Conservation (phyloP, 73 alveolate species). For the Tetrahymena malaccensis region DNA sequence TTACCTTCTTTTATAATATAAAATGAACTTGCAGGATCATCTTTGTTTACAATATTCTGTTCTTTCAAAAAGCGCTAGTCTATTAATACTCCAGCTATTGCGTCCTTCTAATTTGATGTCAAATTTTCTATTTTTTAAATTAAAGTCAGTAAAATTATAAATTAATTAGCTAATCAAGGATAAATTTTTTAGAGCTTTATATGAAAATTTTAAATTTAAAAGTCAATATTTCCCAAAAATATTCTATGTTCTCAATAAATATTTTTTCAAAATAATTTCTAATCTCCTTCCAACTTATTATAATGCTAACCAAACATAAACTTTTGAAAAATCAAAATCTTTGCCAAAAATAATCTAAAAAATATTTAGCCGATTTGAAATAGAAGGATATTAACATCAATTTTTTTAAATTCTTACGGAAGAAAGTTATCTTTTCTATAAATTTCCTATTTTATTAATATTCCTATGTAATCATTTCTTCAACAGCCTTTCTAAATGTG, state of each 20-base stretch:
- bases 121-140: background rate
- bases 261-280: too few relatives aligned
- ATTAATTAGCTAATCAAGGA: background rate
- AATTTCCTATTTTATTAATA: constrained; percentile 30
- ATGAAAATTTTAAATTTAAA: background rate
- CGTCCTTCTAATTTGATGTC: constrained; percentile 26
- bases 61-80: constrained; percentile 11
- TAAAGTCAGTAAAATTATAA: background rate
- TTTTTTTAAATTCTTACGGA: background rate
- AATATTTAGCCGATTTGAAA: background rate
- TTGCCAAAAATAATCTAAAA: background rate
- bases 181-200: background rate
- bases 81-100: constrained; percentile 17
- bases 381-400: background rate
- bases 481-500: constrained; percentile 39
- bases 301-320: background rate
- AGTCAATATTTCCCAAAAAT: too few relatives aligned
- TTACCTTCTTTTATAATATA: constrained; percentile 41
- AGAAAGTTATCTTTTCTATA: constrained; percentile 24
- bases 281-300: too few relatives aligned
- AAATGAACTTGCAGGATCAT: constrained; percentile 31
- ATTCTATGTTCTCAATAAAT: background rate
- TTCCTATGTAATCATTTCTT: constrained; percentile 1
- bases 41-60: constrained; percentile 27
- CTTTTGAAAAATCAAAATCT: background rate